A percentile compares a stretch with the other conserved stretches of the same genome.
Conservation (phyloP, 257 asterid species). For the Cordia subcordata region DNA sequence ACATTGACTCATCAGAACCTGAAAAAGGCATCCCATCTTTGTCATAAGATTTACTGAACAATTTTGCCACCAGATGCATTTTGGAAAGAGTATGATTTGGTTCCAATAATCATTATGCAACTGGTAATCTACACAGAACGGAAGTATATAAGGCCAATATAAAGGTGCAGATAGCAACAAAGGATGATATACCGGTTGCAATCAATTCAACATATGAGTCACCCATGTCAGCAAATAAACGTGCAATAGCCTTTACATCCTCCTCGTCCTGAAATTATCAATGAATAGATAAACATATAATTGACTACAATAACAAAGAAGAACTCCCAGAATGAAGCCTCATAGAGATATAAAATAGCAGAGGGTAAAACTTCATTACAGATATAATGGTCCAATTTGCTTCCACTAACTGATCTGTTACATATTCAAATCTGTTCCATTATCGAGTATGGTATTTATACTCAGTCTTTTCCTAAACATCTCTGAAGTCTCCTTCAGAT, state of each 20-base stretch:
- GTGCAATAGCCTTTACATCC: slow-evolving; percentile 98
- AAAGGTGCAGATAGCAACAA: slow-evolving; percentile 15
- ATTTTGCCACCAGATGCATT: not conserved
- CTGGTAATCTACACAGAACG: not conserved
- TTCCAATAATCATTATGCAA: too few species aligned
- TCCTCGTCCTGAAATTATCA: slow-evolving; percentile 72
- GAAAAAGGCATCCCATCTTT: slow-evolving; percentile 18
- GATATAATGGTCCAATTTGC: not conserved
- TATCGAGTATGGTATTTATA: too few species aligned
- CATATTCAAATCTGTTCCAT: not conserved
- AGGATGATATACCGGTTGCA: slow-evolving; percentile 70
- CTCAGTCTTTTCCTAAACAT: too few species aligned
- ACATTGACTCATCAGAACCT: slow-evolving; percentile 98
- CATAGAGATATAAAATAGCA: not conserved
- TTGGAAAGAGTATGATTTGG: not conserved
- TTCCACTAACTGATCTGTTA: not conserved
- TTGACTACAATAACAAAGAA: slow-evolving; percentile 7
- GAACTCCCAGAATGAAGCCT: not conserved
- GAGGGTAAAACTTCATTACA: not conserved
- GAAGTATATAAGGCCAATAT: slow-evolving; percentile 8
- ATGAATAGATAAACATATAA: slow-evolving; percentile 22
- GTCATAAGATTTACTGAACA: not conserved
- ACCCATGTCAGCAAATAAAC: slow-evolving; percentile 97
- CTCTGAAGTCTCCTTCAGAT: too few species aligned
- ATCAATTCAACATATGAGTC: slow-evolving; percentile 95